Conservation (phyloP, 169 alveolate species). For the Cryptosporidium muris region DNA sequence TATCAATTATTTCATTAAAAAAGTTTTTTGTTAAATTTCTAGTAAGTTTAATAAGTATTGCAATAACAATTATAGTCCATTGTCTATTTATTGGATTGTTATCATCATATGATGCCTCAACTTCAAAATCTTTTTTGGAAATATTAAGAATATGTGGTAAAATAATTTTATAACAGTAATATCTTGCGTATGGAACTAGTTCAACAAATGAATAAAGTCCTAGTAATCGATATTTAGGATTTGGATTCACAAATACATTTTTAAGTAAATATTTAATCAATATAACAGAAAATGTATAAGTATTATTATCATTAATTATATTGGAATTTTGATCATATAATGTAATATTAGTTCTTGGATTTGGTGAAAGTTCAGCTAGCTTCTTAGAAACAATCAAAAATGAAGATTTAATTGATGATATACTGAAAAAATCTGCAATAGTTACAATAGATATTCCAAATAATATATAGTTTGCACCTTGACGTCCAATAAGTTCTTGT, state of each 20-base stretch:
- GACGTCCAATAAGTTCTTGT: conserved; percentile 74
- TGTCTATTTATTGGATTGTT: conserved; percentile 29
- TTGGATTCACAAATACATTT: conserved; percentile 48
- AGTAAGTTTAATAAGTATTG: conserved; percentile 4
- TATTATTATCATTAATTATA: neutral
- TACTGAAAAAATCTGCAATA: conserved; percentile 67
- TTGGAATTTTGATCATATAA: neutral
- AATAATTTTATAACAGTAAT: neutral
- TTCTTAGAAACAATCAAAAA: conserved; percentile 46
- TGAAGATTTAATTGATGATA: conserved; percentile 42
- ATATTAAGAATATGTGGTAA: neutral
- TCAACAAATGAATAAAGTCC: conserved; percentile 12
- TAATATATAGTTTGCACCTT: conserved; percentile 67
- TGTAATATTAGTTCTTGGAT: neutral
- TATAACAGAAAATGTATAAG: conserved; percentile 14
- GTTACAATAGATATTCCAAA: conserved; percentile 69
- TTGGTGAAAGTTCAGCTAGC: conserved; percentile 25
- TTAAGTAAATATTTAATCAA: conserved; percentile 21
- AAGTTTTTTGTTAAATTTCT: neutral
- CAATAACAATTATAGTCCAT: conserved; percentile 23
- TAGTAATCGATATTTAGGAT: conserved; percentile 29
- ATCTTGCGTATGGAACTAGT: conserved; percentile 20
- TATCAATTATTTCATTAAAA: conserved; percentile 3
- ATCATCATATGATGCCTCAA: neutral
- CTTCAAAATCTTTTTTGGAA: neutral